Percentiles rank a stretch among this genome's conserved stretches.
Evolutionary conservation across 345 rosid genomes (phyloP).

Genomic region (Erucastrum elatum): DNA sequence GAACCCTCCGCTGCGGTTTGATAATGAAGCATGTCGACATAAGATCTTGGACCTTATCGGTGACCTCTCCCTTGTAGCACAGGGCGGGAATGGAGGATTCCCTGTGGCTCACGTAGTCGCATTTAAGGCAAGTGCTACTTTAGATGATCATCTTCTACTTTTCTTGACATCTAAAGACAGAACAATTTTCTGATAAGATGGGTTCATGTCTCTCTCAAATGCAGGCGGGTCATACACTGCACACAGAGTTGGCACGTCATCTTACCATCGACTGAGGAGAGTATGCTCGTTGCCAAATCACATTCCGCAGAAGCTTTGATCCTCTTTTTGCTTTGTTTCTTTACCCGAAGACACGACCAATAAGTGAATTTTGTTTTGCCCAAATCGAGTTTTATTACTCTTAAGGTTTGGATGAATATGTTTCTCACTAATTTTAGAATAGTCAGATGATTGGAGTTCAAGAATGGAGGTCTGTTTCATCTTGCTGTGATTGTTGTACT

Average conservation of each 20-base stretch:
- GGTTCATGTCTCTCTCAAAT: neutral
- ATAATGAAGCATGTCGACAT: constrained; percentile 82
- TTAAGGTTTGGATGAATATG: neutral
- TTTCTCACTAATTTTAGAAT: neutral
- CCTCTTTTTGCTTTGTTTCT: neutral
- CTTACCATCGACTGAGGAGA: constrained; percentile 30
- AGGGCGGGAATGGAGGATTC: constrained; percentile 75
- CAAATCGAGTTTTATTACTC: neutral
- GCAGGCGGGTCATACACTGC: constrained; percentile 5
- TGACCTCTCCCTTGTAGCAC: constrained; percentile 74
- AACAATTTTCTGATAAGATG: neutral
- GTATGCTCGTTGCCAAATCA: neutral
- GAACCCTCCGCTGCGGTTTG: constrained; percentile 73
- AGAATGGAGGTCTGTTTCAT: neutral
- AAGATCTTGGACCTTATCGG: constrained; percentile 87
- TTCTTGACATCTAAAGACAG: neutral
- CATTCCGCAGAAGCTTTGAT: neutral
- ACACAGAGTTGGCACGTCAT: constrained; percentile 22
- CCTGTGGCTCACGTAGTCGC: constrained; percentile 68
- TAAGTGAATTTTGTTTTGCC: neutral
- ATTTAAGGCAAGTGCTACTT: neutral
- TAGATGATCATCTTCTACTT: neutral
- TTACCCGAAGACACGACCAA: neutral
- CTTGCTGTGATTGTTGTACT: neutral
- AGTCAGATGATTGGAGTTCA: neutral